These are phyloP conservation scores for Crithidia acanthocephali DNA, from an alignment of 208 protist species.

Conservation along the genomic window DNA sequence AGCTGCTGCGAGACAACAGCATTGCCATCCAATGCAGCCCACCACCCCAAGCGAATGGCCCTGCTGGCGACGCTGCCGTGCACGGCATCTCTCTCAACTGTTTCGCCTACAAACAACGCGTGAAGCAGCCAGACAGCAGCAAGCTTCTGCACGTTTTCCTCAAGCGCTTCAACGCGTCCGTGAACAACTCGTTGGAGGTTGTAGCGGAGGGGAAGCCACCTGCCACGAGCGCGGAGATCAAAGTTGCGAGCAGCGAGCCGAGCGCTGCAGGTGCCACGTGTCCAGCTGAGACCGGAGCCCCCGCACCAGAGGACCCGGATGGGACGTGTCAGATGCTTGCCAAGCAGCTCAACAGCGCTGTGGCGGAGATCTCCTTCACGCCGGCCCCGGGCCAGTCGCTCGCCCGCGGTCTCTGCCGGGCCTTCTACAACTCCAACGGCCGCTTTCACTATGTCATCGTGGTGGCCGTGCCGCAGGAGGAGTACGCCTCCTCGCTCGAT, in stretches of 20 bases:
- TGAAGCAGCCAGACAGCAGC: slow-evolving; percentile 58
- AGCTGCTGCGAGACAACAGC: slow-evolving; percentile 74
- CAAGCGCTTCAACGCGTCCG: slow-evolving; percentile 80
- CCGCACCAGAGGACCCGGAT: slow-evolving; percentile 3
- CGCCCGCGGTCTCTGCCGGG: slow-evolving; percentile 75
- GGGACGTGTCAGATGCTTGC: slow-evolving; percentile 52
- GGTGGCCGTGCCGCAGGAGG: slow-evolving; percentile 73
- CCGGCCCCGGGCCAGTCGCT: slow-evolving; percentile 55
- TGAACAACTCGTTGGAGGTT: slow-evolving; percentile 69
- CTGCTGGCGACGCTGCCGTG: slow-evolving; percentile 29
- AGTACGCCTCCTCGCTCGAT: slow-evolving; percentile 67
- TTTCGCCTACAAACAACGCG: slow-evolving; percentile 79
- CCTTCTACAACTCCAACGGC: slow-evolving; percentile 81
- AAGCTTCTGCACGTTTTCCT: slow-evolving; percentile 76
- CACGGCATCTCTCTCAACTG: slow-evolving; percentile 84
- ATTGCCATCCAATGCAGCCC: slow-evolving; percentile 79
- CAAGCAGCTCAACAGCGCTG: slow-evolving; percentile 57
- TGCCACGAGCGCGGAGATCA: slow-evolving; percentile 1
- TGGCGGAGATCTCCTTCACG: slow-evolving; percentile 79
- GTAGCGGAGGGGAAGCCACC: slow-evolving; percentile 35
- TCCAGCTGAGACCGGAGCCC: background rate
- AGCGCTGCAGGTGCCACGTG: background rate
- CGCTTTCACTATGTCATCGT: slow-evolving; percentile 82
- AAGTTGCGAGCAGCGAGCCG: background rate
- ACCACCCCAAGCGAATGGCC: slow-evolving; percentile 16